Percentiles rank a stretch among this genome's conserved stretches.
phyloP scores from a whole-genome alignment of 208 protist genomes.

The Porcisia hertigi region DNA sequence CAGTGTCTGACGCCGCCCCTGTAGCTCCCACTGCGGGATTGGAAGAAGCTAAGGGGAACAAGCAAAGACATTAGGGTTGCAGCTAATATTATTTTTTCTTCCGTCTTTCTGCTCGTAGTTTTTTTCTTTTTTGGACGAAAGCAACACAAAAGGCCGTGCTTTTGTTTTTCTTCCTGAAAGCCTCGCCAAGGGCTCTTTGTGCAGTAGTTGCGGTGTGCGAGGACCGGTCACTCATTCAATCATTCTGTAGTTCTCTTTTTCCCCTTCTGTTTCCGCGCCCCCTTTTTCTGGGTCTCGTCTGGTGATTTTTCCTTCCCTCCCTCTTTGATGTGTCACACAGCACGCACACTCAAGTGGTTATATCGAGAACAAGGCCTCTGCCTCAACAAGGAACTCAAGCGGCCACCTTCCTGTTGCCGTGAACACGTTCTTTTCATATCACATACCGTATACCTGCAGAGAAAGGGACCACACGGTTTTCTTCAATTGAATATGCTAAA shows the following conservation, averaged over 20 bases:
- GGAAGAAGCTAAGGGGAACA: neutral
- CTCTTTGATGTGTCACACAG: neutral
- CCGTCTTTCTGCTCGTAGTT: neutral
- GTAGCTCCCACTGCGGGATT: neutral
- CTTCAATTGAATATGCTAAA: slow-evolving; percentile 9
- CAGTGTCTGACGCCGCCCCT: neutral
- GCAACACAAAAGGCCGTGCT: neutral
- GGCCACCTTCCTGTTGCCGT: neutral
- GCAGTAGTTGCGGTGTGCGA: no score
- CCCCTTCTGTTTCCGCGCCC: neutral
- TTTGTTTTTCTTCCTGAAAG: neutral
- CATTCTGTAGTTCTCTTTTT: no score
- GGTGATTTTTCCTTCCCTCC: neutral
- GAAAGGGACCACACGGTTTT: neutral
- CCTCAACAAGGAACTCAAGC: neutral
- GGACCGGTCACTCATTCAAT: no score
- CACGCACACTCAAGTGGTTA: neutral
- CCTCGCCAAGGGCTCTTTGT: no score
- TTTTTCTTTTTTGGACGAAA: no score
- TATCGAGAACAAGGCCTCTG: neutral
- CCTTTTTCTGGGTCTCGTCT: neutral
- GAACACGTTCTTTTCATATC: neutral
- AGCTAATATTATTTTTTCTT: neutral
- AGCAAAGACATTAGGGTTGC: neutral
- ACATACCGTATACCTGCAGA: neutral